Percentiles rank a stretch among this genome's conserved stretches.
Evolutionary conservation across 2,329 filamentous ascomycete species (phyloP).

Genomic region (Pleurostoma richardsiae): DNA sequence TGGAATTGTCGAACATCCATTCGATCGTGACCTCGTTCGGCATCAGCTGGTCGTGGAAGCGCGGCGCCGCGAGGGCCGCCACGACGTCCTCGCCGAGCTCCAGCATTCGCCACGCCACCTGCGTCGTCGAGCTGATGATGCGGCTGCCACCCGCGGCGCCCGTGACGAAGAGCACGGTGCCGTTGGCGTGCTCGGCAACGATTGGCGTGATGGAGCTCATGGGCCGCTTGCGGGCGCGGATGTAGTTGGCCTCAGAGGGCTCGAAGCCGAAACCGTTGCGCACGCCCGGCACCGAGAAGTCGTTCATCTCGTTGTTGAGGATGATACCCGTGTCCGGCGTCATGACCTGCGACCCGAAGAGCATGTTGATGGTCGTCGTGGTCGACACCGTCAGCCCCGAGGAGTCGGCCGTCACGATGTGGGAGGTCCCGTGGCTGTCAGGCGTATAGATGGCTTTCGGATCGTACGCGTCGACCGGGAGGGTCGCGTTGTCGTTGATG

Average conservation of each 20-base stretch:
- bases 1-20: conserved; percentile 63
- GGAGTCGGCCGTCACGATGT: conserved; percentile 66
- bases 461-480: conserved; percentile 70
- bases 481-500: conserved; percentile 69
- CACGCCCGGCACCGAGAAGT: conserved; percentile 78
- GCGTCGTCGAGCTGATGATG: conserved; percentile 80
- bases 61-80: conserved; percentile 61
- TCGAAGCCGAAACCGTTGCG: conserved; percentile 82
- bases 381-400: conserved; percentile 72
- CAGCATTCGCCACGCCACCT: conserved; percentile 69
- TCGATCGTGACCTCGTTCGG: conserved; percentile 69
- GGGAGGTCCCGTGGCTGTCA: conserved; percentile 69
- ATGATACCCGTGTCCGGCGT: conserved; percentile 80
- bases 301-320: conserved; percentile 68
- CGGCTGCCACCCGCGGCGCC: conserved; percentile 78
- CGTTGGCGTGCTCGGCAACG: conserved; percentile 66
- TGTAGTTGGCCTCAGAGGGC: conserved; percentile 75
- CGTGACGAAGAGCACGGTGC: conserved; percentile 64
- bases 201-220: conserved; percentile 78
- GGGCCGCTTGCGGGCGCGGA: conserved; percentile 75
- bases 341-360: conserved; percentile 77
- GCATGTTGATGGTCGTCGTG: conserved; percentile 82
- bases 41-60: conserved; percentile 78
- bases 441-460: conserved; percentile 61
- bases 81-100: conserved; percentile 58